These are phyloP conservation scores for Talaromyces pinophilus DNA, from an alignment of 2,329 filamentous ascomycete species.

Conservation along the genomic window DNA sequence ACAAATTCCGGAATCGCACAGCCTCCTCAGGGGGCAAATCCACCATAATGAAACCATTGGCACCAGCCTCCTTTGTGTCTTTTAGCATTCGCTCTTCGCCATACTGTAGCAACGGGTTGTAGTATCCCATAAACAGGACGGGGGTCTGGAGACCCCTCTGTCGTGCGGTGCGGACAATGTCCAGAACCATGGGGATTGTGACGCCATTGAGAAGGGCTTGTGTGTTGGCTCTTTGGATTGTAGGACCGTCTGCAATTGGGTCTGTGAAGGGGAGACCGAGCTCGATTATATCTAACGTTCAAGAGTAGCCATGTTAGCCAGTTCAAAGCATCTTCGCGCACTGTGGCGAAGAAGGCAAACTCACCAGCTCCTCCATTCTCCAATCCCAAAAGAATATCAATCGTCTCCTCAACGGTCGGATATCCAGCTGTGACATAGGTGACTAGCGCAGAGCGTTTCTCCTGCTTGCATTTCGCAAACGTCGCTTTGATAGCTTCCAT, in stretches of 20 bases:
- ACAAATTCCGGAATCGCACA: constrained; percentile 83
- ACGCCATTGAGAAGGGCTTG: constrained; percentile 86
- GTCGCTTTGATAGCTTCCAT: constrained; percentile 59
- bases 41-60: constrained; percentile 96
- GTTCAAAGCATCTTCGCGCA: neutral
- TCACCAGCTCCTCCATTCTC: constrained; percentile 88
- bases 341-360: constrained; percentile 27
- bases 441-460: constrained; percentile 75
- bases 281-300: constrained; percentile 78
- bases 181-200: constrained; percentile 73
- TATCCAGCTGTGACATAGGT: constrained; percentile 96
- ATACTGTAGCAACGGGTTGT: constrained; percentile 92
- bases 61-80: constrained; percentile 79
- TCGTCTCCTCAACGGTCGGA: constrained; percentile 77
- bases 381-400: constrained; percentile 82
- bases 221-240: constrained; percentile 94
- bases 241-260: constrained; percentile 95
- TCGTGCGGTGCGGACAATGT: constrained; percentile 81
- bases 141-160: constrained; percentile 75
- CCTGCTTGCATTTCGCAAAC: constrained; percentile 59
- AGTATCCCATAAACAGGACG: constrained; percentile 97
- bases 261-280: constrained; percentile 96
- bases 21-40: constrained; percentile 96
- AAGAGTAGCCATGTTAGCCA: constrained; percentile 15
- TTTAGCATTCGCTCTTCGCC: constrained; percentile 85